Conservation (phyloP, 179 eudicot genomes). For the Spinacia oleracea region DNA sequence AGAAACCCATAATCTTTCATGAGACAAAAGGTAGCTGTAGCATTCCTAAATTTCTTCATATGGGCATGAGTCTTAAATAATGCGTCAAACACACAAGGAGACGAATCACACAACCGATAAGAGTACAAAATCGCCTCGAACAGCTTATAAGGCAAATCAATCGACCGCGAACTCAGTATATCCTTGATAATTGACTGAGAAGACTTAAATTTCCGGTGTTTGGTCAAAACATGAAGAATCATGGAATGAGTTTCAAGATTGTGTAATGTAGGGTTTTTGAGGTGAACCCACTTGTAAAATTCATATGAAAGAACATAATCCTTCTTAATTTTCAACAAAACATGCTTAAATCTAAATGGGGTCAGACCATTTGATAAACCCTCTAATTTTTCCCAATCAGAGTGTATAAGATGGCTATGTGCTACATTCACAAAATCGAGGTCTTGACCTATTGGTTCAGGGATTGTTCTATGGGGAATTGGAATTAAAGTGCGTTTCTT, state of each 20-base stretch:
- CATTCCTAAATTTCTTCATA: constrained; percentile 67
- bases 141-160: constrained; percentile 46
- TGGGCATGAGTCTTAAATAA: constrained; percentile 75
- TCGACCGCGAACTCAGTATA: constrained; percentile 29
- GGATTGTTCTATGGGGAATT: constrained; percentile 66
- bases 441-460: constrained; percentile 72
- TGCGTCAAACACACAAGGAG: constrained; percentile 67
- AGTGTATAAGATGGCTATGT: constrained; percentile 75
- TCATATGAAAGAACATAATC: constrained; percentile 69
- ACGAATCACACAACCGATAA: constrained; percentile 76
- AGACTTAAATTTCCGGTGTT: constrained; percentile 59
- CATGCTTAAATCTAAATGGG: constrained; percentile 65
- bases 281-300: constrained; percentile 70
- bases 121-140: constrained; percentile 64
- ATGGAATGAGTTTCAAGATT: constrained; percentile 64
- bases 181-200: constrained; percentile 58
- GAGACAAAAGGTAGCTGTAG: constrained; percentile 43
- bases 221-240: constrained; percentile 70
- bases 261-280: constrained; percentile 40
- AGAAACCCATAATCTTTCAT: constrained; percentile 82
- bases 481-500: constrained; percentile 45
- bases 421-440: constrained; percentile 76
- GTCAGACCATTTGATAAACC: constrained; percentile 40
- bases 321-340: constrained; percentile 62
- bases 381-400: constrained; percentile 74